Conservation (phyloP, 371 early-diverging fungal genomes). For the Coemansia sp. region DNA sequence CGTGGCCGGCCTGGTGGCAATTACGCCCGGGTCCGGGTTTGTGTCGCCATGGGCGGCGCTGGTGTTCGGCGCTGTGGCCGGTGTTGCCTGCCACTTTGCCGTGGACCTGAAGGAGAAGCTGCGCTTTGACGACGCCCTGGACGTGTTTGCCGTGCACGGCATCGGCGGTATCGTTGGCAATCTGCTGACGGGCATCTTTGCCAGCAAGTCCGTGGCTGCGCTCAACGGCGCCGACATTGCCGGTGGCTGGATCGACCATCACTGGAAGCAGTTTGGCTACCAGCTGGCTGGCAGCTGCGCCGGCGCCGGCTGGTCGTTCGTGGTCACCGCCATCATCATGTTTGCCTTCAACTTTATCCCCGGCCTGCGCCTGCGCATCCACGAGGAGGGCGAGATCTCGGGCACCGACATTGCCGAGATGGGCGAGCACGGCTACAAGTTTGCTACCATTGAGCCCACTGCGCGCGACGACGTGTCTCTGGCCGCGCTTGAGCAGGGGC, state of each 20-base stretch:
- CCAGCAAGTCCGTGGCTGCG: conserved; percentile 67
- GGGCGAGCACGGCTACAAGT: conserved; percentile 70
- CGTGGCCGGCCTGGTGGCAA: conserved; percentile 88
- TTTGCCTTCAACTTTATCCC: conserved; percentile 56
- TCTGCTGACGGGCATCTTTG: conserved; percentile 87
- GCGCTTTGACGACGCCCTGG: conserved; percentile 86
- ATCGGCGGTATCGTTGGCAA: conserved; percentile 86
- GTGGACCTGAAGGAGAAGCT: conserved; percentile 74
- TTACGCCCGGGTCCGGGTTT: conserved; percentile 90
- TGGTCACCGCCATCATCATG: conserved; percentile 61
- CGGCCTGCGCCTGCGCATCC: conserved; percentile 55
- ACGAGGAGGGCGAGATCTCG: conserved; percentile 60
- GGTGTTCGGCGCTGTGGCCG: conserved; percentile 74
- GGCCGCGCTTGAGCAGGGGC: conserved; percentile 25
- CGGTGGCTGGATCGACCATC: conserved; percentile 74
- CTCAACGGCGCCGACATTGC: conserved; percentile 70
- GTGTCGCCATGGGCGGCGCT: conserved; percentile 82
- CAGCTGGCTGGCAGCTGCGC: conserved; percentile 61
- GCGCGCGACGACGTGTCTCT: conserved; percentile 23
- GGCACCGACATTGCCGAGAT: conserved; percentile 66
- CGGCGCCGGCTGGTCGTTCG: conserved; percentile 64
- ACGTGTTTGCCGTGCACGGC: conserved; percentile 86
- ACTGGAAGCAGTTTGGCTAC: conserved; percentile 64
- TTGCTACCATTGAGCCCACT: conserved; percentile 33
- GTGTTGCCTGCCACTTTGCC: conserved; percentile 74